These are phyloP conservation scores for Xylariaceae sp. DNA, from an alignment of 2,329 filamentous ascomycete genomes.

Conservation along the genomic window DNA sequence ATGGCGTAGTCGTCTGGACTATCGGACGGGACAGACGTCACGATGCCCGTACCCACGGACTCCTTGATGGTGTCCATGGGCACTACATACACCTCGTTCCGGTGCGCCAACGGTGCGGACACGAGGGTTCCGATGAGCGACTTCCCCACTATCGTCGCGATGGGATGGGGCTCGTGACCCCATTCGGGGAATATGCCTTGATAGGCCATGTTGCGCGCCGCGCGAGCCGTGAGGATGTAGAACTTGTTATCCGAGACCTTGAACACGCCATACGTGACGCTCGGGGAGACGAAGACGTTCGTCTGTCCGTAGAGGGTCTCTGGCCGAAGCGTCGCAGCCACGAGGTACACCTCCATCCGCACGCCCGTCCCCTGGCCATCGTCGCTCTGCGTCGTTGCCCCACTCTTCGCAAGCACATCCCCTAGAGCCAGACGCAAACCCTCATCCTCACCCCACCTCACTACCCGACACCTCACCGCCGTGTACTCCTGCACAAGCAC, in stretches of 20 bases:
- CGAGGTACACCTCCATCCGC: conserved; percentile 81
- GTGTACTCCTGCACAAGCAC: conserved; percentile 87
- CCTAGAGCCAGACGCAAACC: too few relatives aligned
- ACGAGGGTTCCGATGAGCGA: conserved; percentile 81
- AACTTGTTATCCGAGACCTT: conserved; percentile 53
- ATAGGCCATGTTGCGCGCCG: conserved; percentile 92
- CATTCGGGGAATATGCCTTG: conserved; percentile 68
- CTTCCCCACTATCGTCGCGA: conserved; percentile 69
- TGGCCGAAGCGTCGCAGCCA: conserved; percentile 84
- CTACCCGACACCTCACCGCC: conserved; percentile 81
- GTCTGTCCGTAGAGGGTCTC: conserved; percentile 99
- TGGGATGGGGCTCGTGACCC: conserved; percentile 50
- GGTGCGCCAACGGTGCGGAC: conserved; percentile 83
- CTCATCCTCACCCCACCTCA: too few relatives aligned
- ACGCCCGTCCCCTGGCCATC: conserved; percentile 71
- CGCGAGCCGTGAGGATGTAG: conserved; percentile 79
- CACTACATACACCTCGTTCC: conserved; percentile 74
- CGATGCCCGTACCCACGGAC: conserved; percentile 92
- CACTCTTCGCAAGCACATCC: too few relatives aligned
- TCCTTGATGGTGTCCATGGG: conserved; percentile 94
- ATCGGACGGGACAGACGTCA: conserved; percentile 92
- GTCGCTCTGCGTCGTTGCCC: conserved; percentile 66
- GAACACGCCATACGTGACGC: conserved; percentile 81
- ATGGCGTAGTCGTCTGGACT: conserved; percentile 93
- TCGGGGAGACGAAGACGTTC: conserved; percentile 89